These are phyloP conservation scores for Lolium multiflorum DNA, from an alignment of 176 grass and related monocot species.

Conservation along the genomic window DNA sequence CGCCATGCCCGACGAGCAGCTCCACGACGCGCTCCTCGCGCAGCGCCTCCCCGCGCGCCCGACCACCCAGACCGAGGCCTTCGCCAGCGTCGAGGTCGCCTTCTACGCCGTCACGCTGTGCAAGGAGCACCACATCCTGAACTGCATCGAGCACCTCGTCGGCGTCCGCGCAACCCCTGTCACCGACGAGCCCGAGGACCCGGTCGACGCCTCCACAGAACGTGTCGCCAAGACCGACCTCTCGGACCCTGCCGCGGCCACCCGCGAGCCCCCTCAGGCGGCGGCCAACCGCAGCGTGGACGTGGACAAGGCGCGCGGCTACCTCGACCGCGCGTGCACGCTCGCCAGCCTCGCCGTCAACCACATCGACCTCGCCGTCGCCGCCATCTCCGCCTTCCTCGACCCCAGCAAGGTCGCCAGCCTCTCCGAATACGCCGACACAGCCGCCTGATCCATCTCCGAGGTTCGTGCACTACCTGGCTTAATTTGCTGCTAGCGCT, in stretches of 20 bases:
- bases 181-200: not conserved
- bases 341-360: not conserved
- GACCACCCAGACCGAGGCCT: not conserved
- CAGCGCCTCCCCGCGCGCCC: not conserved
- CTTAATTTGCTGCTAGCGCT: too few relatives aligned
- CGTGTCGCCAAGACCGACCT: not conserved
- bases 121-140: not conserved
- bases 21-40: not conserved
- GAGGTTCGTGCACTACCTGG: too few relatives aligned
- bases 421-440: too few relatives aligned
- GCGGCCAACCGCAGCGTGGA: too few relatives aligned
- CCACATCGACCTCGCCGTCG: not conserved
- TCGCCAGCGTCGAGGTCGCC: not conserved
- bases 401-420: not conserved
- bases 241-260: not conserved
- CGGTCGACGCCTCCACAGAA: not conserved
- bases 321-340: not conserved
- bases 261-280: too few relatives aligned
- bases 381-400: not conserved
- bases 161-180: not conserved
- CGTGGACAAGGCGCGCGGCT: too few relatives aligned
- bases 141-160: conserved; percentile 5
- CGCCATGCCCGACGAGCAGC: conserved; percentile 6
- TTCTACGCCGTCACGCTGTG: not conserved
- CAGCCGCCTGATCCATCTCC: too few relatives aligned